Evolutionary conservation across 768 basidiomycete species (phyloP).

Genomic region (Asterophora parasitica): DNA sequence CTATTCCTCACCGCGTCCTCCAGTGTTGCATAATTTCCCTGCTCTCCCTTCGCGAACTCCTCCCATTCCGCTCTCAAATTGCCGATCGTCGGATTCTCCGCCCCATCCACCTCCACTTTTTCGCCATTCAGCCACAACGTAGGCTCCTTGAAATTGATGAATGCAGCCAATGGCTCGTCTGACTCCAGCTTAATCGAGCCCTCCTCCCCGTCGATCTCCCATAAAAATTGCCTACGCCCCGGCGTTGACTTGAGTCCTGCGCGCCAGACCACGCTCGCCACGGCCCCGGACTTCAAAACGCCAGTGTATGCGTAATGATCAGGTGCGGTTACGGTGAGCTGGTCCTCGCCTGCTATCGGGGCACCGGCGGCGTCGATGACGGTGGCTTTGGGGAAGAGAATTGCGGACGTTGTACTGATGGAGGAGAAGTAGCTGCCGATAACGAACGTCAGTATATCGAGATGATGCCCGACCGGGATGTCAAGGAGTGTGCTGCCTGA

Average conservation of each 20-base stretch:
- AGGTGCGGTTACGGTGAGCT: too few species aligned
- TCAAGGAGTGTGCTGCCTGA: too few species aligned
- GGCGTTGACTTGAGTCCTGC: slow-evolving; percentile 16
- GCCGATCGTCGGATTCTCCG: neutral
- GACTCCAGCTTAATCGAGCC: slow-evolving; percentile 24
- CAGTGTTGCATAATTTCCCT: slow-evolving; percentile 21
- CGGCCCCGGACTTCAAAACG: slow-evolving; percentile 24
- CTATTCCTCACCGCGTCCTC: slow-evolving; percentile 24
- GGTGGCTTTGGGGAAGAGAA: too few species aligned
- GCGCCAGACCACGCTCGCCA: slow-evolving; percentile 24
- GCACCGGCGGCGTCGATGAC: too few species aligned
- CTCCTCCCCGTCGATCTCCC: slow-evolving; percentile 33
- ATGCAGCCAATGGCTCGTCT: slow-evolving; percentile 15
- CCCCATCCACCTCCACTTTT: slow-evolving; percentile 15
- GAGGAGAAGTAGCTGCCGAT: too few species aligned
- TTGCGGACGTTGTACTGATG: too few species aligned
- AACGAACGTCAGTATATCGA: too few species aligned
- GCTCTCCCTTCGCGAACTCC: slow-evolving; percentile 20
- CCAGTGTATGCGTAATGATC: slow-evolving; percentile 26
- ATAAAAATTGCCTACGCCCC: slow-evolving; percentile 23
- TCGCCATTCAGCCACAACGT: slow-evolving; percentile 28
- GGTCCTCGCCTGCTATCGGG: too few species aligned
- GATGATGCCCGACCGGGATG: too few species aligned
- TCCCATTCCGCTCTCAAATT: slow-evolving; percentile 17
- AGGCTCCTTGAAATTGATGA: slow-evolving; percentile 21